These are phyloP conservation scores for Fusarium zealandicum DNA, from an alignment of 2,329 filamentous ascomycete genomes.

Conservation along the genomic window DNA sequence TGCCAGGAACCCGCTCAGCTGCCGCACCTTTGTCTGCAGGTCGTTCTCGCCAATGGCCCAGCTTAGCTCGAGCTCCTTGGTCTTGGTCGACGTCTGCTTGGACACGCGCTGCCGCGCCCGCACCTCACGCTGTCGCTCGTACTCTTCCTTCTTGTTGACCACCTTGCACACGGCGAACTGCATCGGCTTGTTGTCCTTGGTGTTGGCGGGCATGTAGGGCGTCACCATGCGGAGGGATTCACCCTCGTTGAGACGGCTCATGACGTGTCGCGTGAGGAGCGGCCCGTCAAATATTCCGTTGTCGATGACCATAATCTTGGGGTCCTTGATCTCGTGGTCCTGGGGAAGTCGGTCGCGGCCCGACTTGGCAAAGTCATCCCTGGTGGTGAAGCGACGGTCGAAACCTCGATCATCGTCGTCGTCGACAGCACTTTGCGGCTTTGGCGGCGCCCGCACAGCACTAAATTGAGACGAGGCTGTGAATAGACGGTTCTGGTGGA, in stretches of 20 bases:
- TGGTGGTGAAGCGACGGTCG: conserved; percentile 49
- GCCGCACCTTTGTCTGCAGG: conserved; percentile 72
- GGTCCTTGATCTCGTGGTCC: conserved; percentile 55
- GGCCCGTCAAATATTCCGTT: conserved; percentile 51
- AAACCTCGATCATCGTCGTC: conserved; percentile 33
- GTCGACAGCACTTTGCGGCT: conserved; percentile 4
- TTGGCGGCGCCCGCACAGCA: not conserved
- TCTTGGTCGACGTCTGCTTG: conserved; percentile 50
- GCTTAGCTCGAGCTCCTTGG: conserved; percentile 86
- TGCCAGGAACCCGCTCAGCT: conserved; percentile 71
- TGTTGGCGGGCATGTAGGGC: conserved; percentile 46
- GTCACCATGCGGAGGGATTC: conserved; percentile 53
- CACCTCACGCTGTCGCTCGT: conserved; percentile 50
- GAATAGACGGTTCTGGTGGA: conserved; percentile 30
- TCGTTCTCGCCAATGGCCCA: conserved; percentile 86
- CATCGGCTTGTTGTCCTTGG: conserved; percentile 31
- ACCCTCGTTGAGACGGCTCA: conserved; percentile 48
- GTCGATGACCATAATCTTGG: conserved; percentile 52
- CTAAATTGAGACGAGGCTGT: conserved; percentile 9
- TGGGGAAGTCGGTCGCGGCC: conserved; percentile 50
- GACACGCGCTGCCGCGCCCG: conserved; percentile 56
- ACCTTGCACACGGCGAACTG: conserved; percentile 73
- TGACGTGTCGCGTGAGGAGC: conserved; percentile 48
- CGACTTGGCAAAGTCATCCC: conserved; percentile 44
- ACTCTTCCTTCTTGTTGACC: conserved; percentile 63